phyloP scores from a whole-genome alignment of 2,329 filamentous ascomycete genomes.

The Phyllosticta citriasiana region DNA sequence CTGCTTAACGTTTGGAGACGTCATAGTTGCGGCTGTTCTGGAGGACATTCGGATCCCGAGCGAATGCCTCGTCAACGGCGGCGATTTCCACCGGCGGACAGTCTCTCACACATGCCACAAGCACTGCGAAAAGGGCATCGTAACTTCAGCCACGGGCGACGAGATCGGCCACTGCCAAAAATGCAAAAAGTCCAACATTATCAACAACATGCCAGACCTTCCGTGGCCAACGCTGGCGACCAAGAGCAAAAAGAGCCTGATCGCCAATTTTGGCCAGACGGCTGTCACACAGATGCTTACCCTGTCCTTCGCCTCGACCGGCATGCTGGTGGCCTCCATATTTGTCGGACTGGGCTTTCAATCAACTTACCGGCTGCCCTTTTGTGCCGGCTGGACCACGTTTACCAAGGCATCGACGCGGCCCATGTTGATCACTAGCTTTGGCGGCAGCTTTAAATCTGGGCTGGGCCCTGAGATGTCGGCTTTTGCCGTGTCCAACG shows the following conservation, averaged over 20 bases:
- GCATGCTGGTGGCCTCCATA: conserved; percentile 16
- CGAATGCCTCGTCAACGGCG: conserved; percentile 24
- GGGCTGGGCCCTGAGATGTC: conserved; percentile 17
- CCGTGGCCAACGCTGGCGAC: conserved; percentile 22
- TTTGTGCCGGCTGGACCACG: conserved; percentile 4
- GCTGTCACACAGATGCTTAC: conserved; percentile 21
- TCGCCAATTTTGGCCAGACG: conserved; percentile 22
- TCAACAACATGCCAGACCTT: conserved; percentile 16
- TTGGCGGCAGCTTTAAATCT: conserved; percentile 7
- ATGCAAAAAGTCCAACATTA: conserved; percentile 19
- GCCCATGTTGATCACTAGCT: not conserved
- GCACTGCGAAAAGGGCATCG: conserved; percentile 17
- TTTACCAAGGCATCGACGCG: not conserved
- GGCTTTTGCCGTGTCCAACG: conserved; percentile 20
- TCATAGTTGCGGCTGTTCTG: conserved; percentile 21
- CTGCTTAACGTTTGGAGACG: conserved; percentile 22
- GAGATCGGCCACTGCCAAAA: conserved; percentile 18
- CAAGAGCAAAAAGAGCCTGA: conserved; percentile 22
- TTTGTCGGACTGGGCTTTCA: conserved; percentile 14
- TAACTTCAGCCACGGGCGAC: no score
- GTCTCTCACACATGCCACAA: conserved; percentile 22
- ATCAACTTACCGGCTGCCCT: conserved; percentile 1
- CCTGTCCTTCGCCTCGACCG: conserved; percentile 11
- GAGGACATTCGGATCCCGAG: conserved; percentile 19
- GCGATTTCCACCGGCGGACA: conserved; percentile 17